phyloP scores from a whole-genome alignment of 345 rosid species.

The Odontarrhena argentea region DNA sequence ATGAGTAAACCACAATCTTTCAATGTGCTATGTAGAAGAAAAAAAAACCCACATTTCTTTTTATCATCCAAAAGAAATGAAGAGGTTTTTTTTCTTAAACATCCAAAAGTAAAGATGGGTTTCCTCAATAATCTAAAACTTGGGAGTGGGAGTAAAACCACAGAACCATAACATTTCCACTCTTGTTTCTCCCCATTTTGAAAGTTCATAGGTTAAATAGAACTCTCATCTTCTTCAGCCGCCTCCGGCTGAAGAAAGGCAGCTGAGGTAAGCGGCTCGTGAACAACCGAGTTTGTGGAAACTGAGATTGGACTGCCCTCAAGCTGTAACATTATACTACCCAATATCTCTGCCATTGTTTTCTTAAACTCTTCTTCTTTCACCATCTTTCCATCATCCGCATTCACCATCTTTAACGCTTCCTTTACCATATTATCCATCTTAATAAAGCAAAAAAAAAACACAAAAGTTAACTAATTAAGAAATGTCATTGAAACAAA shows the following conservation, averaged over 20 bases:
- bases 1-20: slow-evolving; percentile 25
- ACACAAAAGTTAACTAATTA: not conserved
- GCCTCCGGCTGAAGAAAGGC: slow-evolving; percentile 58
- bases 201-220: not conserved
- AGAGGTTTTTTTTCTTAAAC: not conserved
- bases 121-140: slow-evolving; percentile 27
- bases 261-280: slow-evolving; percentile 77
- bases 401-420: slow-evolving; percentile 58
- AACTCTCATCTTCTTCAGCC: slow-evolving; percentile 34
- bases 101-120: not conserved
- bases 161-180: slow-evolving; percentile 5
- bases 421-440: slow-evolving; percentile 64
- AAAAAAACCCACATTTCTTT: not conserved
- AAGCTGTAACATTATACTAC: slow-evolving; percentile 80
- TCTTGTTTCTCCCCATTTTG: slow-evolving; percentile 25
- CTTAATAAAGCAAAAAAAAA: slow-evolving; percentile 40
- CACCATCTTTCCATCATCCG: slow-evolving; percentile 73
- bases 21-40: not conserved
- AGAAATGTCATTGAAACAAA: slow-evolving; percentile 13
- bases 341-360: slow-evolving; percentile 63
- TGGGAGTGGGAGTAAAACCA: slow-evolving; percentile 11
- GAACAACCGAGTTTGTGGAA: slow-evolving; percentile 84
- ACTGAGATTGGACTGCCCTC: slow-evolving; percentile 72
- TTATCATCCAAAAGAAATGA: not conserved
- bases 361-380: slow-evolving; percentile 93